Conservation (phyloP, 2,329 filamentous ascomycete genomes). For the Ambrosiella xylebori region DNA sequence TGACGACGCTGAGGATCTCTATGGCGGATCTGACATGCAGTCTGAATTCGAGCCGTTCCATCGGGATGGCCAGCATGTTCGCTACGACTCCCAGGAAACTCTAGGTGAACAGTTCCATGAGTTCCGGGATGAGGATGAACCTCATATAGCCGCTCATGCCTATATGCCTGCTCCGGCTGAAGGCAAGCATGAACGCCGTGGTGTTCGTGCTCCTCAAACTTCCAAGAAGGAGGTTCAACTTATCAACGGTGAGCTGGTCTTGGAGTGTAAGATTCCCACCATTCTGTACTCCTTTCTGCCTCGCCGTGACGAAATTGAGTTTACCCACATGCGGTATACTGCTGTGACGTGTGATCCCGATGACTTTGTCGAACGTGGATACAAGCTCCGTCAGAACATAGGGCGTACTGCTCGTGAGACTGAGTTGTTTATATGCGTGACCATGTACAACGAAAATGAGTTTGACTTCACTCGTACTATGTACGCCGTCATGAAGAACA, state of each 20-base stretch:
- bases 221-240: slow-evolving; percentile 85
- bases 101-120: slow-evolving; percentile 23
- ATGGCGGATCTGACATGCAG: slow-evolving; percentile 25
- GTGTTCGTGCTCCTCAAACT: slow-evolving; percentile 74
- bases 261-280: slow-evolving; percentile 98
- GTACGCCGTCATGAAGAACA: slow-evolving; percentile 96
- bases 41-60: slow-evolving; percentile 8
- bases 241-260: slow-evolving; percentile 91
- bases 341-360: slow-evolving; percentile 97
- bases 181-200: slow-evolving; percentile 73
- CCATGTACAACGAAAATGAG: slow-evolving; percentile 99
- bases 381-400: slow-evolving; percentile 84
- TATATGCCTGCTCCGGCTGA: slow-evolving; percentile 28
- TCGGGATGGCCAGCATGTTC: slow-evolving; percentile 26
- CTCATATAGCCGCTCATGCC: slow-evolving; percentile 18
- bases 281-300: slow-evolving; percentile 96
- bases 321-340: slow-evolving; percentile 97
- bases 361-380: slow-evolving; percentile 75
- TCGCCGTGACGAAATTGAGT: slow-evolving; percentile 80
- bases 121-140: background rate
- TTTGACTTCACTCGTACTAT: slow-evolving; percentile 88
- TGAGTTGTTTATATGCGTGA: slow-evolving; percentile 61
- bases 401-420: slow-evolving; percentile 72
- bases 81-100: slow-evolving; percentile 38
- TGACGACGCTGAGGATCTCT: slow-evolving; percentile 54